These are phyloP conservation scores for Tremella yokohamensis DNA, from an alignment of 768 basidiomycete species.

Conservation along the genomic window DNA sequence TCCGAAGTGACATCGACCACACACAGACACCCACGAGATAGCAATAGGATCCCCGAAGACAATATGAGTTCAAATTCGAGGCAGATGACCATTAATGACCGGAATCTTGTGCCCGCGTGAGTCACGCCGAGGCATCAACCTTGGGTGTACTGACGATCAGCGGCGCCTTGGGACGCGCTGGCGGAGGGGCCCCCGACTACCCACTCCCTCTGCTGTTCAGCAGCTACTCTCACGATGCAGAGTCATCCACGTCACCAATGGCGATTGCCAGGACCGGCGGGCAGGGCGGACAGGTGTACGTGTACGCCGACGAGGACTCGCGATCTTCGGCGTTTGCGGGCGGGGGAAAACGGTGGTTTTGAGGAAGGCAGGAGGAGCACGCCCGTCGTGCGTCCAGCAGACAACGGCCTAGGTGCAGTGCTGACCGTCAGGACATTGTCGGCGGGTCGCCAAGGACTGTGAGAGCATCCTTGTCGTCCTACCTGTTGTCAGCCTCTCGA, in stretches of 20 bases:
- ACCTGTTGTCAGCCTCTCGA: conserved; percentile 43
- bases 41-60: not conserved
- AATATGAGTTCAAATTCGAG: conserved; percentile 23
- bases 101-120: conserved; percentile 45
- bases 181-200: conserved; percentile 29
- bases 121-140: conserved; percentile 11
- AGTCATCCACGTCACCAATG: conserved; percentile 29
- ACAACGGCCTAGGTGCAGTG: not conserved
- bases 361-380: conserved; percentile 51
- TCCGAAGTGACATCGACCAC: not conserved
- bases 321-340: conserved; percentile 33
- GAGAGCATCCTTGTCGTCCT: conserved; percentile 51
- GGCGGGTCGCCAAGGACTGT: conserved; percentile 47
- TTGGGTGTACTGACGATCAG: conserved; percentile 11
- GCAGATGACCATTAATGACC: conserved; percentile 20
- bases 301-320: conserved; percentile 34
- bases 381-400: conserved; percentile 36
- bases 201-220: conserved; percentile 29
- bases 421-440: conserved; percentile 35
- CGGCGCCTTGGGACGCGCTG: conserved; percentile 39
- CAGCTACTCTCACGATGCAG: conserved; percentile 19
- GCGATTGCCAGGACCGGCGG: conserved; percentile 46
- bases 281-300: conserved; percentile 40
- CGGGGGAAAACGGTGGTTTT: conserved; percentile 51
- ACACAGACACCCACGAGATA: conserved; percentile 6